These are phyloP conservation scores for Vigna radiata DNA, from an alignment of 306 rosid species.

Conservation along the genomic window DNA sequence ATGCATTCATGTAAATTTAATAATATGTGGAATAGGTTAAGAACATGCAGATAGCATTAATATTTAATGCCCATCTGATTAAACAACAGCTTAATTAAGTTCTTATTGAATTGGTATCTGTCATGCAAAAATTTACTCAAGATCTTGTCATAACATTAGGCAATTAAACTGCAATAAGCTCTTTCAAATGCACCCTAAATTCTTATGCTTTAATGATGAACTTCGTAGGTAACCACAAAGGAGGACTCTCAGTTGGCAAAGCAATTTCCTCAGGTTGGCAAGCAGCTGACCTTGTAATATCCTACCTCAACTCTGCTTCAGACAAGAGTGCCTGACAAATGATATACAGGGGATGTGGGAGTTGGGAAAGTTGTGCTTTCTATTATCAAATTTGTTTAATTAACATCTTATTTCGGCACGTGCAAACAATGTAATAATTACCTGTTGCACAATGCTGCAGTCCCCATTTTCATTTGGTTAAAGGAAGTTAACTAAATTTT, in stretches of 20 bases:
- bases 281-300: conserved; percentile 88
- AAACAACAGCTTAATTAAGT: neutral
- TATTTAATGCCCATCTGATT: neutral
- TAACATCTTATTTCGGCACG: conserved; percentile 24
- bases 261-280: conserved; percentile 87
- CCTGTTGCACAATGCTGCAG: conserved; percentile 4
- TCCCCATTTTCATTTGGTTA: conserved; percentile 34
- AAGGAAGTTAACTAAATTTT: conserved; percentile 9
- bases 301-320: conserved; percentile 73
- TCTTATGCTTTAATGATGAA: conserved; percentile 21
- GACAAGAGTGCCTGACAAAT: conserved; percentile 45
- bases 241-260: conserved; percentile 89
- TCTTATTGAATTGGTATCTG: neutral
- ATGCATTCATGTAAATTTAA: conserved; percentile 2
- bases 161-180: neutral
- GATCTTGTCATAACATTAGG: neutral
- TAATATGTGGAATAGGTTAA: neutral
- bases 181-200: neutral
- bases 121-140: neutral
- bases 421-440: conserved; percentile 27
- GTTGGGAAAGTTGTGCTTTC: conserved; percentile 21
- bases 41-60: conserved; percentile 13
- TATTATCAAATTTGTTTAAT: conserved; percentile 18
- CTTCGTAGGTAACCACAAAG: conserved; percentile 76
- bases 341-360: conserved; percentile 25